These are phyloP conservation scores for Colletotrichum godetiae DNA, from an alignment of 2,329 filamentous ascomycete genomes.

Conservation along the genomic window DNA sequence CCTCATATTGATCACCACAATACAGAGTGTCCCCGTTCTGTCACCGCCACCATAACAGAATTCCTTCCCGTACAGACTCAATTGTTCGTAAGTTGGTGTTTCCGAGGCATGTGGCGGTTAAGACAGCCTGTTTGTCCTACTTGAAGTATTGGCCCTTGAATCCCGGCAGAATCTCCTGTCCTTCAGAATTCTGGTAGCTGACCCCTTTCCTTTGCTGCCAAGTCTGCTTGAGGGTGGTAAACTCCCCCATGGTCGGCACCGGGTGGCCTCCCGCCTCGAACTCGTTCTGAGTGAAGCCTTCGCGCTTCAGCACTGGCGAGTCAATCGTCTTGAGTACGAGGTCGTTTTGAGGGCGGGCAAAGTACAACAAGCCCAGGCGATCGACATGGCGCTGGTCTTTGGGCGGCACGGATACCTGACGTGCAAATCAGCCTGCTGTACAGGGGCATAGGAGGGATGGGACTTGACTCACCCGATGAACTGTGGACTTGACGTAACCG, in stretches of 20 bases:
- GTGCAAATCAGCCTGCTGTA: not conserved
- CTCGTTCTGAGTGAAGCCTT: slow-evolving; percentile 49
- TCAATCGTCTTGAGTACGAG: slow-evolving; percentile 50
- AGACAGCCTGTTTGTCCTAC: not conserved
- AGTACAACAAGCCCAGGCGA: slow-evolving; percentile 62
- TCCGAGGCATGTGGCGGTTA: not conserved
- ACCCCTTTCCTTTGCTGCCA: slow-evolving; percentile 49
- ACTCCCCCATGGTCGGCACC: slow-evolving; percentile 51
- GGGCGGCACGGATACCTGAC: slow-evolving; percentile 49
- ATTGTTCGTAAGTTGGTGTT: not conserved
- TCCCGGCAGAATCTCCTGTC: slow-evolving; percentile 48
- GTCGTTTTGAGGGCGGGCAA: slow-evolving; percentile 57
- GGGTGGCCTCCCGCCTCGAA: slow-evolving; percentile 47
- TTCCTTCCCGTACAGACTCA: too few species aligned
- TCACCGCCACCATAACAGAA: too few species aligned
- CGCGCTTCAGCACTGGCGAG: slow-evolving; percentile 49
- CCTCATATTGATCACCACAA: too few species aligned
- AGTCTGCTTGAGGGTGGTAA: slow-evolving; percentile 49
- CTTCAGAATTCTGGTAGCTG: slow-evolving; percentile 41
- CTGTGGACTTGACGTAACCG: slow-evolving; percentile 56
- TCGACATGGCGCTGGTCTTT: slow-evolving; percentile 57
- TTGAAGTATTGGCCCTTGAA: slow-evolving; percentile 43
- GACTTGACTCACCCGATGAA: slow-evolving; percentile 47
- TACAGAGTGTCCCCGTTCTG: too few species aligned
- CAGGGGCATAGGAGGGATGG: accelerated